Evolutionary conservation across 305 asterid species (phyloP).

Genomic region (Galium porrigens): DNA sequence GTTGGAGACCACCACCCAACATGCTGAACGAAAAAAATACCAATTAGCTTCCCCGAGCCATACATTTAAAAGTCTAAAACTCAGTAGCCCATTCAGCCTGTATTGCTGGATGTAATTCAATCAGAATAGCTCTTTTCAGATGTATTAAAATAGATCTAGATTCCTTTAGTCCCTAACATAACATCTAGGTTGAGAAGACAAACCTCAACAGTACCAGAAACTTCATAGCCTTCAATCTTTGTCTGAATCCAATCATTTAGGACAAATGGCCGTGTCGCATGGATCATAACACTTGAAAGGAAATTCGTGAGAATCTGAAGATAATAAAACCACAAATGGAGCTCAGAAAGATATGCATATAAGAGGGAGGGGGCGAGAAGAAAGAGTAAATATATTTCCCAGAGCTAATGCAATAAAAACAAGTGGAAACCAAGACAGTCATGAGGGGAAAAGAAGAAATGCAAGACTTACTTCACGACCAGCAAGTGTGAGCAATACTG

Average conservation of each 20-base stretch:
- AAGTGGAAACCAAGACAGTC: not conserved
- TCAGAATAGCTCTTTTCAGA: not conserved
- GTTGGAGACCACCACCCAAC: constrained; percentile 99
- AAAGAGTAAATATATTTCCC: not conserved
- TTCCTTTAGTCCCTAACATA: not conserved
- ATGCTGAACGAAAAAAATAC: constrained; percentile 30
- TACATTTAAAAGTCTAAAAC: not conserved
- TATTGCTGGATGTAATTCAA: constrained; percentile 1
- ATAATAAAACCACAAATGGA: not conserved
- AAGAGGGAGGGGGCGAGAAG: not conserved
- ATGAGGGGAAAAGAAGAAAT: not conserved
- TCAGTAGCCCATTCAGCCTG: not conserved
- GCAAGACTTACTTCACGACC: constrained; percentile 69
- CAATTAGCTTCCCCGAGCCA: not conserved
- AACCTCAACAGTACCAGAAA: constrained; percentile 98
- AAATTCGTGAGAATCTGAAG: constrained; percentile 68
- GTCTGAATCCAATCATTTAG: constrained; percentile 88
- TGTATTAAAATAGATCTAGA: not conserved
- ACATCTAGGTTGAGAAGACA: constrained; percentile 16
- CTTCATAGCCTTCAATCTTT: constrained; percentile 83
- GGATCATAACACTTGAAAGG: constrained; percentile 90
- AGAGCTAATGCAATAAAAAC: constrained; percentile 1
- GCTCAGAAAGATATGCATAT: not conserved
- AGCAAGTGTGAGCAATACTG: constrained; percentile 89
- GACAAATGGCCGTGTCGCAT: constrained; percentile 81